Evolutionary conservation across 1,284 basidiomycete species (phyloP), one percentile per base, ranked within the genome.

Genomic region (Singerocomus inundabilis): DNA sequence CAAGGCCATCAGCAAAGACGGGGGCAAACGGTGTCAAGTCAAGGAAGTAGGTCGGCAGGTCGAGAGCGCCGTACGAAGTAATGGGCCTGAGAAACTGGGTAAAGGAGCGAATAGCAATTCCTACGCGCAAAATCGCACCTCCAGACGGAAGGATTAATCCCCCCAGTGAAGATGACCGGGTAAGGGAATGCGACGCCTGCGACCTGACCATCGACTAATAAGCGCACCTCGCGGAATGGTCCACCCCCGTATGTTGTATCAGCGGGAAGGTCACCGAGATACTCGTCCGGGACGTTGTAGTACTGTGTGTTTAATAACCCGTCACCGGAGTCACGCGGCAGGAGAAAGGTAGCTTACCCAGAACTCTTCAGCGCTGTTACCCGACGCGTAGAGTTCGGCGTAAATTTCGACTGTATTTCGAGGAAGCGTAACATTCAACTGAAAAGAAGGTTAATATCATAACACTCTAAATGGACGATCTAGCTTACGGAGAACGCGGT

Each of bases 11-110:
- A 1, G 84, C 76, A 33, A 93, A 73, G 18, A 82, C 59, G 6
- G 86, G 87, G 1, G 88, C 75, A 64, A 91, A 92, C 1, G 89
- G 87, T 13, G 88, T 89, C 45, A 91, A 69, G 64, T 92, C 90
- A 35, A 91, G 60, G 60, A 82, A 82, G 67, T 92, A 91, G 2
- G 83, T 87, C 1, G 90, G 89, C 26, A 89, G 75, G 57, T 91
- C 86, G 32, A 89, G 72, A 2, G 88, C 86, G 11, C 88, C 88
- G 58, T 87, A 91, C 2, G 88, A 81, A 3, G 84, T 79, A 60
- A 91, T 87, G 0, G 90, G 90, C 52, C 88, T 85, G 38, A 26
- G 6, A 44, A 21, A 47, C 9, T 30, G 13, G 28, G 49, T 48
- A 25, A 55, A 37, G 24, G 13, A 30, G 32, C n/a, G 8, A 31